Percentiles rank a stretch among this genome's conserved stretches.
Evolutionary conservation across 73 alveolate species (phyloP).

Genomic region (Paramecium octaurelia): DNA sequence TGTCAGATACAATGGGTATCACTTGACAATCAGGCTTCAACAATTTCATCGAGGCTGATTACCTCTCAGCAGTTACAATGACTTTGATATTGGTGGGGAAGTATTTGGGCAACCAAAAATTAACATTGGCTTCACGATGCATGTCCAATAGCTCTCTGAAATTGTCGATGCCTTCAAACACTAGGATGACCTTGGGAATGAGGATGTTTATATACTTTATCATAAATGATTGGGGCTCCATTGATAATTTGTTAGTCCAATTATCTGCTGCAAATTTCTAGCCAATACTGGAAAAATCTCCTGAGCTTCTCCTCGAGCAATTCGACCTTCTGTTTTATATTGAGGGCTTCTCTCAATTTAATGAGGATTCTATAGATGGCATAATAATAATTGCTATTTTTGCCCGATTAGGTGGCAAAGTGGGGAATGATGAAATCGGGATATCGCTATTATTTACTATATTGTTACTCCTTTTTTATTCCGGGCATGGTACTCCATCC

Average conservation of each 20-base stretch:
- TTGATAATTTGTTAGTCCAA: constrained; percentile 61
- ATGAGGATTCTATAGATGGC: constrained; percentile 35
- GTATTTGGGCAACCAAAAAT: constrained; percentile 74
- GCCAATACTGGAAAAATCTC: constrained; percentile 72
- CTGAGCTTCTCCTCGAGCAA: constrained; percentile 73
- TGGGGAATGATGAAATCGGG: constrained; percentile 48
- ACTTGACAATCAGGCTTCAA: not conserved
- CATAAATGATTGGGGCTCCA: constrained; percentile 58
- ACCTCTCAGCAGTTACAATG: constrained; percentile 64
- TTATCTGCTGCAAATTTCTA: constrained; percentile 68
- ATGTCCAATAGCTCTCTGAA: constrained; percentile 61
- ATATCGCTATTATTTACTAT: not conserved
- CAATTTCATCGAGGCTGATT: constrained; percentile 63
- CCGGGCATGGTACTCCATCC: constrained; percentile 66
- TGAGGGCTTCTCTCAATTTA: constrained; percentile 61
- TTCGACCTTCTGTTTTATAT: constrained; percentile 70
- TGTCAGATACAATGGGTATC: constrained; percentile 12
- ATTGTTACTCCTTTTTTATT: constrained; percentile 48
- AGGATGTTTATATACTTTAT: not conserved
- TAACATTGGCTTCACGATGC: constrained; percentile 69
- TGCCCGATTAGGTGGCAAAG: constrained; percentile 30
- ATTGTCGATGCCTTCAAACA: constrained; percentile 73
- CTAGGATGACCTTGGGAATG: constrained; percentile 46
- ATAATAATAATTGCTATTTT: constrained; percentile 44
- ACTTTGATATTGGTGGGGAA: constrained; percentile 73